Evolutionary conservation across 805 yeast genomes (phyloP).

Genomic region (Kazachstania viticola): DNA sequence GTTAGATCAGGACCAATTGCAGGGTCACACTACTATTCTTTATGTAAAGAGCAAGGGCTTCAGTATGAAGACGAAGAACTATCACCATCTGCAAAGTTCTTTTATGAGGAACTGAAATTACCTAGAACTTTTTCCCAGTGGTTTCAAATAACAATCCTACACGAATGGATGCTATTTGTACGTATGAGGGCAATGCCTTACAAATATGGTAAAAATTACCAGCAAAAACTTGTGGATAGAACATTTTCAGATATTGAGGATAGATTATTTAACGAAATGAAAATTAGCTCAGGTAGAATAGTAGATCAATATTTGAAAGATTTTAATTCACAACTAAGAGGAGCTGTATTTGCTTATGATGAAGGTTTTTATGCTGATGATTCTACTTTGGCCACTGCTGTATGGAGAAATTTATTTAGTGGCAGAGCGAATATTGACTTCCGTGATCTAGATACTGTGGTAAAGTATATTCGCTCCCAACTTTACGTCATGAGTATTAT

Average conservation of each 20-base stretch:
- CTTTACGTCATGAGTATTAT: conserved; percentile 75
- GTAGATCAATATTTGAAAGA: conserved; percentile 82
- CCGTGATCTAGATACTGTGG: conserved; percentile 74
- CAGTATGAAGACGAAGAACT: conserved; percentile 64
- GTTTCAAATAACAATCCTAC: conserved; percentile 86
- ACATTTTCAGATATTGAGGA: conserved; percentile 83
- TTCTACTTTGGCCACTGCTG: conserved; percentile 61
- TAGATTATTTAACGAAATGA: conserved; percentile 76
- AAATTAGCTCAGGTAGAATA: conserved; percentile 67
- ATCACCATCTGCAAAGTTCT: conserved; percentile 65
- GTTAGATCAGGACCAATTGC: conserved; percentile 91
- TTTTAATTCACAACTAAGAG: conserved; percentile 81
- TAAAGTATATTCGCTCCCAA: conserved; percentile 85
- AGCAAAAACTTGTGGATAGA: conserved; percentile 82
- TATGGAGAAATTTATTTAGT: conserved; percentile 86
- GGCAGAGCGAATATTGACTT: conserved; percentile 74
- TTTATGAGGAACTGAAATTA: conserved; percentile 71
- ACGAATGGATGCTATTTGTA: conserved; percentile 86
- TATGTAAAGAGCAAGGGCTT: conserved; percentile 77
- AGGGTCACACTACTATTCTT: conserved; percentile 75
- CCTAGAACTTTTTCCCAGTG: conserved; percentile 90
- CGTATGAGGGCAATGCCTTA: conserved; percentile 96
- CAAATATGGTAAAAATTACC: conserved; percentile 78
- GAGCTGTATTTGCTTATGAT: conserved; percentile 81
- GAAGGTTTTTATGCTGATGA: conserved; percentile 81